phyloP scores from a whole-genome alignment of 1,139 yeast species.

The Diutina ranongensis region DNA sequence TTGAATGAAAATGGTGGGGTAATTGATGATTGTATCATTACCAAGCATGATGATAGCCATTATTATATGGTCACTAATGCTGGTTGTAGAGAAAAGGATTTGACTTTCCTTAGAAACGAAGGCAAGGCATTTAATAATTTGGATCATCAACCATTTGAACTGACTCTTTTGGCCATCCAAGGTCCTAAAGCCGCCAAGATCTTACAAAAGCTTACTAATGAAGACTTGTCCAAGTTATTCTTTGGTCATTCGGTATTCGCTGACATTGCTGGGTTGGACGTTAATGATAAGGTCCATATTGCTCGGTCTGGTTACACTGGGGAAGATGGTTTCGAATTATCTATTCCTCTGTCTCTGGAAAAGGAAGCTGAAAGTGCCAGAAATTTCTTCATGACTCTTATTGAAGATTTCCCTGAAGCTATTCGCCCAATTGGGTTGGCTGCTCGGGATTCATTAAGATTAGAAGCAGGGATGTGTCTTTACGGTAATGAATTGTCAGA shows the following conservation, averaged over 20 bases:
- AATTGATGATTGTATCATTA: conserved; percentile 85
- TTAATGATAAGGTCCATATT: conserved; percentile 40
- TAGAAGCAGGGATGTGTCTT: conserved; percentile 97
- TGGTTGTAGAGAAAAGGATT: conserved; percentile 80
- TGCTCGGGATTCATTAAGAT: conserved; percentile 87
- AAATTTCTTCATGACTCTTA: conserved; percentile 50
- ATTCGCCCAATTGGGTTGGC: conserved; percentile 90
- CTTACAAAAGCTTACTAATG: conserved; percentile 52
- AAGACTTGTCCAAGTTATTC: conserved; percentile 46
- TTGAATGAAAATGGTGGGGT: conserved; percentile 71
- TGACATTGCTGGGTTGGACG: conserved; percentile 31
- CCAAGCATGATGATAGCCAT: conserved; percentile 67
- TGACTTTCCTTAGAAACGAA: conserved; percentile 47
- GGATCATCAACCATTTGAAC: conserved; percentile 53
- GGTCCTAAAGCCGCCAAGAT: conserved; percentile 73
- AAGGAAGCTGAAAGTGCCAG: conserved; percentile 34
- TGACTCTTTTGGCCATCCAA: conserved; percentile 79
- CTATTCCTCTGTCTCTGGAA: conserved; percentile 48
- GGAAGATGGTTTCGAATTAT: conserved; percentile 93
- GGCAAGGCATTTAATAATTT: conserved; percentile 34
- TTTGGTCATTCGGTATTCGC: conserved; percentile 66
- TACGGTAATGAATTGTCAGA: conserved; percentile 88
- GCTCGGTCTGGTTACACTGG: conserved; percentile 98
- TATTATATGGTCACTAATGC: conserved; percentile 95
- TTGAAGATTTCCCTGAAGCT: conserved; percentile 41